A percentile compares a stretch with the other conserved stretches of the same genome.
phyloP scores from a whole-genome alignment of 1,284 basidiomycete species.

The Cutaneotrichosporon sp. region DNA sequence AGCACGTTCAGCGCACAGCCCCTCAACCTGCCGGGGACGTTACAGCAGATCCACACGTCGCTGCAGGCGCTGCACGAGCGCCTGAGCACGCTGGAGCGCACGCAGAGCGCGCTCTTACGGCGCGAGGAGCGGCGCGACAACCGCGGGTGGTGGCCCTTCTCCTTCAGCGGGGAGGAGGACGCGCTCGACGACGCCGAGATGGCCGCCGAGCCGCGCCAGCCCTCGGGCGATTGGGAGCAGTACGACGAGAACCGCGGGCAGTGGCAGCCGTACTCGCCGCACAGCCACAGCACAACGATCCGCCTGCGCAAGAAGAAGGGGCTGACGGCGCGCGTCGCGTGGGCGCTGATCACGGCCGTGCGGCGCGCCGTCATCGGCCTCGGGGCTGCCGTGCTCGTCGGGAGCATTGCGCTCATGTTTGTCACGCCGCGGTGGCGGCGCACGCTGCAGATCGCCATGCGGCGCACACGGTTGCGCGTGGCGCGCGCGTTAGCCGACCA shows the following conservation, averaged over 20 bases:
- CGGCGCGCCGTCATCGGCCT: conserved; percentile 43
- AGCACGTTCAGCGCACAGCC: conserved; percentile 49
- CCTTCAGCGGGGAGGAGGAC: conserved; percentile 38
- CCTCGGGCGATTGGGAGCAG: conserved; percentile 17
- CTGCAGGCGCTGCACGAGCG: conserved; percentile 87
- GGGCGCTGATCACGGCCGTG: conserved; percentile 35
- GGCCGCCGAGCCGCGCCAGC: conserved; percentile 14
- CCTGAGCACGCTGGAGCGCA: conserved; percentile 69
- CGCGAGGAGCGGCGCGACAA: conserved; percentile 32
- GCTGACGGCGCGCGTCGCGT: conserved; percentile 36
- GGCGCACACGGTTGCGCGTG: conserved; percentile 14
- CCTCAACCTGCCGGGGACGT: conserved; percentile 39
- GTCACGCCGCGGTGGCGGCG: conserved; percentile 38
- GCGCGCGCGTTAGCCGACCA: conserved; percentile 10
- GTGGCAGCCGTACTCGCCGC: neutral
- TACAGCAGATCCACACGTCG: conserved; percentile 67
- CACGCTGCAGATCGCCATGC: conserved; percentile 8
- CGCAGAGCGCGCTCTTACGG: conserved; percentile 43
- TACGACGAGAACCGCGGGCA: conserved; percentile 16
- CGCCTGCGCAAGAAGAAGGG: conserved; percentile 26
- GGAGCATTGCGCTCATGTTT: conserved; percentile 31
- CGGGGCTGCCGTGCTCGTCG: conserved; percentile 35
- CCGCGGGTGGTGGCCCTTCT: conserved; percentile 43
- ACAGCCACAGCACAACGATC: conserved; percentile 23
- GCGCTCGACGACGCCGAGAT: conserved; percentile 43